Evolutionary conservation across 2,329 filamentous ascomycete species (phyloP), one percentile per base, ranked within the genome.

Genomic region (Colletotrichum lindemuthianum): DNA sequence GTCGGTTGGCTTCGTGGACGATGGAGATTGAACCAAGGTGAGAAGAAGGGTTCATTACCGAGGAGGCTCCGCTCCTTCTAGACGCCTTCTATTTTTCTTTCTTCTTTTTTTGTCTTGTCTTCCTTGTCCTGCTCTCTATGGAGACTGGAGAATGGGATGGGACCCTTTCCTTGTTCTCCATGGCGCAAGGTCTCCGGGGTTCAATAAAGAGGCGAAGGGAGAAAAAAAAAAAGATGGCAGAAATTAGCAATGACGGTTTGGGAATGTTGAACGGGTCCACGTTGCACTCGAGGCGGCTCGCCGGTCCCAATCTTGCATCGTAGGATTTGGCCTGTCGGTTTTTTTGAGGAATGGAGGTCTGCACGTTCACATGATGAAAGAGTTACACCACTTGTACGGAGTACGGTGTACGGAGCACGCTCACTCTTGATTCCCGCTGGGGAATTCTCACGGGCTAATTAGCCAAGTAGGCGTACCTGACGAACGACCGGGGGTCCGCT

Each of bases 391-490:
- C 24, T 24, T 5, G 24, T 3, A 24, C 24, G 24, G 24, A 34
- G 33, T 41, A 44, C n/a, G n/a, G n/a, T n/a, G n/a, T n/a, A n/a
- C n/a, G n/a, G n/a, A n/a, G n/a, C n/a, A n/a, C n/a, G n/a, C n/a
- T 24, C 24, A 24, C 24, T 24, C 24, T 24, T 24, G 24, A 24
- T 5, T 24, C 24, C 24, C 4, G 24, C 24, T 24, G 24, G 24
- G 24, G 24, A 24, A 4, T 24, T 24, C 24, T 24, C 24, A 24
- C 24, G 24, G 24, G 24, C 24, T 24, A n/a, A n/a, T n/a, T n/a
- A 24, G 24, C 24, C 24, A 63, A 54, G 60, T 59, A 59, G 48
- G 60, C 39, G 36, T 59, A 59, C 60, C 60, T 52, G 33, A 63
- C 55, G 54, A 43, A 52, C 44, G 59, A 15, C 54, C 34, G 16